Evolutionary conservation across 768 basidiomycete species (phyloP), one percentile per base, ranked within the genome.

Genomic region (Floccularia luteovirens): DNA sequence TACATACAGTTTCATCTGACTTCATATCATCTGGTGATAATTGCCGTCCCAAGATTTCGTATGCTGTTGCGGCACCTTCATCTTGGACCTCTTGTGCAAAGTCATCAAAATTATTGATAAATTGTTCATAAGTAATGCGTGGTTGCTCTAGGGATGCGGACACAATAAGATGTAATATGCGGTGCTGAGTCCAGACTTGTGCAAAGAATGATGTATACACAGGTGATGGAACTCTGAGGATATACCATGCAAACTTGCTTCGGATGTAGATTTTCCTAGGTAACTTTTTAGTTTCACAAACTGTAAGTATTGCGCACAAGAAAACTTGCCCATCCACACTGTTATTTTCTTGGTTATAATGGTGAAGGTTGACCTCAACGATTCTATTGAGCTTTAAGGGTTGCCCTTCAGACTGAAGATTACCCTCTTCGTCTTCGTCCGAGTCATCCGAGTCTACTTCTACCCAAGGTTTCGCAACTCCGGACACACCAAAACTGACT

Each of bases 181-280:
- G 66, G 45, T 80, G 76, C 33, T 58, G 61, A 6, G 65, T 57
- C 67, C 71, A 77, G 42, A 80, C 75, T 0, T 57, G 43, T 1
- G 43, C 43, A 48, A 66, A 84, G 38, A 67, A 71, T 0, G 62
- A 56, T 11, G 38, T 35, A 46, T 86, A 86, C 2, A 39, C 24
- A 1, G 37, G 32, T 0, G 74, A 67, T 0, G 83, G 79, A 1
- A 45, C 43, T 8, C 68, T 64, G 2, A 87, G 64, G 40, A 85
- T 79, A 45, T 87, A 87, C 83, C 83, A 87, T 0, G 82, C 80
- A 54, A 59, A 54, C 31, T 63, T 32, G 0, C 84, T 86, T 32
- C 72, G 67, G 21, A 87, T 56, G 44, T 79, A 86, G 2, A 85
- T 70, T 43, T 77, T 75, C 17, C 82, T 85, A 37, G 3, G 34